Base-by-base conservation (phyloP, 345 rosid species). In the Brassica incana region DNA sequence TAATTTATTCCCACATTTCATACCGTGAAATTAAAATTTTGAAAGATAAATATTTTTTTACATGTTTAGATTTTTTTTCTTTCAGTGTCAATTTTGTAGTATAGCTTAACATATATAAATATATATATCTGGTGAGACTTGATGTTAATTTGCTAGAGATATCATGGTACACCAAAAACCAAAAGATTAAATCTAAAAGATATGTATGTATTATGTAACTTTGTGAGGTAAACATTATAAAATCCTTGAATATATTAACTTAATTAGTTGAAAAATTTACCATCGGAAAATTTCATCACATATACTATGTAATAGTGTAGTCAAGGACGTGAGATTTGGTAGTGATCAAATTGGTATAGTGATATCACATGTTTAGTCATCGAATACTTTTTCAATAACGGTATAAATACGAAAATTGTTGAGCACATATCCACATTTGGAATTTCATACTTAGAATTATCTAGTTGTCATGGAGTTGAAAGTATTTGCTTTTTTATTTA, bases 391-490 rank as follows among this genome's bases (percentile, higher is more conserved):
- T 35, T 9, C 36, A 14, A 23, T 66, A 67, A 36, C 2, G 38
- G 73, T 38, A 27, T 10, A 25, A 11, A 11, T 67, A 43, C 20
- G 63, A 69, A 60, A 48, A 20, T 33, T 6, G 52, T 25, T 69
- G 63, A 61, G 70, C 16, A 5, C 45, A 45, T 7, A 69, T 8
- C 16, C 20, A 71, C 56, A n/a, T 33, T 33, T 63, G 71, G 76
- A 52, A 27, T 35, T 61, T 48, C 56, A n/a, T 62, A 33, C 32
- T 71, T 64, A 52, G 71, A 77, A 56, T 29, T 11, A 58, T 32
- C 16, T 72, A 38, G 11, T 38, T 40, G 48, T 78, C 60, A 65
- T 72, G 67, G 40, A 78, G 35, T 18, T 38, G 72, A 72, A 66
- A 78, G 18, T 65, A 61, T 18, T 18, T 18, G 18, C 18, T 18